Evolutionary conservation across 345 rosid species (phyloP), one percentile per base, ranked within the genome.

Genomic region (Euphorbia lathyris): DNA sequence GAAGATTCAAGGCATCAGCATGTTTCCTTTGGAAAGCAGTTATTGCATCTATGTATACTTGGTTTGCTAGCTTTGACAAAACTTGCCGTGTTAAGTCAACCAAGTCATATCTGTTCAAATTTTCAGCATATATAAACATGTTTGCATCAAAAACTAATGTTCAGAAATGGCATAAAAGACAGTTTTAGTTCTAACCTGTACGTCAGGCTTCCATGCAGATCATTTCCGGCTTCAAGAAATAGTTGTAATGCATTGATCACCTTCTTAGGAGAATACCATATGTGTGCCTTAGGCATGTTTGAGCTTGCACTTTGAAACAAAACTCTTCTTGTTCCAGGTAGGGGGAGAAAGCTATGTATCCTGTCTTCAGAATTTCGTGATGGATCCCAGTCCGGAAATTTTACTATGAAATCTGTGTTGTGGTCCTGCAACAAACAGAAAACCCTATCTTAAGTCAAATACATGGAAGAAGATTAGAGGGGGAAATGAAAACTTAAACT

Each of bases 61-160:
- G 75, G 73, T 90, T 94, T 74, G 98, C 92, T 36, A 89, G 81
- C 86, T 94, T 94, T 20, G 98, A 91, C 72, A 94, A 71, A 30
- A 84, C 98, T 87, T 94, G 98, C 53, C 98, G 83, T 17, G 90
- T 91, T 74, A 91, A 70, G 84, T 94, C 98, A 58, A 91, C 93
- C 89, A 91, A 77, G 80, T 94, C 97, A 43, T 94, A 94, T 82
- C 98, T 91, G 87, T 74, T 74, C 70, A 63, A 69, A 80, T 34
- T 43, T 43, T 61, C 3, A 8, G 10, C 25, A 38, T 59, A 58
- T 68, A n/a, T 3, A 48, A 38, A 59, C 17, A 63, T 30, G 34
- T 58, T n/a, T n/a, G n/a, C 30, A 8, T n/a, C 38, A 34, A 34
- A 34, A 34, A 2, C 38, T 34, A 3, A n/a, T 7, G 7, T 9